Percentiles rank a stretch among this genome's conserved stretches.
phyloP scores from a whole-genome alignment of 2,329 filamentous ascomycete genomes.

The Alternaria alternata region DNA sequence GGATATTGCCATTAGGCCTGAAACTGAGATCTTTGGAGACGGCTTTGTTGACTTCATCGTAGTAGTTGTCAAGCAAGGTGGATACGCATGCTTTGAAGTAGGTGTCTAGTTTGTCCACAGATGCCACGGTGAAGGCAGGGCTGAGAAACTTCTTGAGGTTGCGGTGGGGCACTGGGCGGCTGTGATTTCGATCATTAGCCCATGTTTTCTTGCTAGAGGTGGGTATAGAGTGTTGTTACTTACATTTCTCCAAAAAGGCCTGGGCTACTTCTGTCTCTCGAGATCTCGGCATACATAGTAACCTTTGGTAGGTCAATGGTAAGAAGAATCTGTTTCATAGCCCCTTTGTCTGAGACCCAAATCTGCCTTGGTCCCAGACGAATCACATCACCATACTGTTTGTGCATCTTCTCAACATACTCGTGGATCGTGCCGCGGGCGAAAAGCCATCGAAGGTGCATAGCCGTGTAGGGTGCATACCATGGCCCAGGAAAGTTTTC shows the following conservation, averaged over 20 bases:
- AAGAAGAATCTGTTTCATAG: constrained; percentile 6
- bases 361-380: constrained; percentile 4
- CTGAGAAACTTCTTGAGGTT: constrained; percentile 6
- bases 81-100: constrained; percentile 6
- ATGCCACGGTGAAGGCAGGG: constrained; percentile 2
- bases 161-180: neutral
- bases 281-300: constrained; percentile 7
- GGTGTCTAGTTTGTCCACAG: constrained; percentile 3
- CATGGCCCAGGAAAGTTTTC: constrained; percentile 5
- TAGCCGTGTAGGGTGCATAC: constrained; percentile 8
- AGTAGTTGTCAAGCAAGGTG: constrained; percentile 4
- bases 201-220: neutral
- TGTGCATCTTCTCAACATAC: constrained; percentile 5
- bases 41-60: constrained; percentile 1
- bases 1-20: neutral
- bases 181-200: neutral
- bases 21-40: neutral
- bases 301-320: constrained; percentile 3
- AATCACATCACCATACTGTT: constrained; percentile 4
- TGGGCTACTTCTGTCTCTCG: constrained; percentile 4
- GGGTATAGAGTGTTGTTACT: neutral
- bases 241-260: constrained; percentile 3
- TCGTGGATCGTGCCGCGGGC: constrained; percentile 4
- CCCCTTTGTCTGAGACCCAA: constrained; percentile 5
- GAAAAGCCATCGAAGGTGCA: constrained; percentile 8